Base-by-base conservation (phyloP, 805 yeast species). In the Pichia gijzeniarum region DNA sequence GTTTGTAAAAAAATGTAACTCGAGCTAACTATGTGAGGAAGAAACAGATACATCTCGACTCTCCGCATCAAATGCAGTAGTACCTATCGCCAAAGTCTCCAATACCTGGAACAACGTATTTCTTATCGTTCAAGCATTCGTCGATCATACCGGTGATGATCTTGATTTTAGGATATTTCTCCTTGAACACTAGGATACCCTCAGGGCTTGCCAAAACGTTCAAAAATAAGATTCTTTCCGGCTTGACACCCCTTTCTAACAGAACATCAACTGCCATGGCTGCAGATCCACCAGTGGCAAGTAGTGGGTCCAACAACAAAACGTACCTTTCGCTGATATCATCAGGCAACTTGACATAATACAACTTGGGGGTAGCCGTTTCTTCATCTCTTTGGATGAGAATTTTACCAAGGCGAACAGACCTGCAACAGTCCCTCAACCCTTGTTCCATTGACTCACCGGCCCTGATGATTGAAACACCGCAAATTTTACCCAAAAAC, bases 381-480 rank as follows among this genome's bases (percentile, higher is more conserved):
- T 93, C 99, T 68, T 93, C 99, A 61, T 93, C 97, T 67, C 99
- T 79, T 71, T 93, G 99, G 56, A 93, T 93, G 61, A 93, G 73
- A 55, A 93, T 91, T 72, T 93, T 93, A 44, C 99, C 99, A 49
- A 93, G 85, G 61, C 98, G 76, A 33, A 93, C 99, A 10, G 95
- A 84, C 53, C 99, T 77, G 64, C 98, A 89, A 67, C 99, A 91
- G 64, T 91, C 98, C 64, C 99, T 80, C 53, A 93, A 72, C 30
- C 98, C 99, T 73, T 88, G 95, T 67, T 93, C 99, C 99, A 93
- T 93, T 37, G 95, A 84, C 67, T 93, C 99, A 54, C 99, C 99
- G 5, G 99, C 99, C 63, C 99, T 77, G 58, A 93, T 95, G 61
- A 93, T 93, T 16, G 96, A 88, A 32, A 93, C 99, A 53, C 99